phyloP scores from a whole-genome alignment of 768 basidiomycete genomes.

The Lentinula sp. region DNA sequence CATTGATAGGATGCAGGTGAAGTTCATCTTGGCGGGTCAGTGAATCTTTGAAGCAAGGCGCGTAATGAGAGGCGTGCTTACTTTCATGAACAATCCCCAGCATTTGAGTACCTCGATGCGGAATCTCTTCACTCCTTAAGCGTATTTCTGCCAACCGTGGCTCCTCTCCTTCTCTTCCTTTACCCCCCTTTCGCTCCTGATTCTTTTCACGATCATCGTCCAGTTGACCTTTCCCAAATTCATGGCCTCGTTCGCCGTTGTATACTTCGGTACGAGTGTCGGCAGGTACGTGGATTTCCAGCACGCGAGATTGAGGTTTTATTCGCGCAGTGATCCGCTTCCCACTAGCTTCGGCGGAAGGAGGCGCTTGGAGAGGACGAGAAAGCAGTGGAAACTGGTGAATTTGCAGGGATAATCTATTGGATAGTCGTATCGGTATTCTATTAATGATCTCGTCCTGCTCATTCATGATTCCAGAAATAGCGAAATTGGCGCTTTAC shows the following conservation, averaged over 20 bases:
- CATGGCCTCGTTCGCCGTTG: conserved; percentile 65
- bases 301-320: conserved; percentile 53
- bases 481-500: neutral
- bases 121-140: conserved; percentile 66
- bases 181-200: conserved; percentile 36
- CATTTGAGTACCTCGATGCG: conserved; percentile 61
- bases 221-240: conserved; percentile 55
- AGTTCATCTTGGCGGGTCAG: conserved; percentile 46
- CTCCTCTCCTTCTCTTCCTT: conserved; percentile 44
- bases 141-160: conserved; percentile 65
- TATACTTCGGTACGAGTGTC: conserved; percentile 78
- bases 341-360: conserved; percentile 65
- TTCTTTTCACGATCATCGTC: conserved; percentile 81
- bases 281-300: conserved; percentile 80
- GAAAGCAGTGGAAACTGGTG: conserved; percentile 79
- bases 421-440: conserved; percentile 70
- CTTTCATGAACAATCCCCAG: conserved; percentile 75
- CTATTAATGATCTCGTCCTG: conserved; percentile 62
- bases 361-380: conserved; percentile 70
- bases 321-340: conserved; percentile 72
- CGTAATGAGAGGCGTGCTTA: conserved; percentile 22
- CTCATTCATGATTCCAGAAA: conserved; percentile 13
- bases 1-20: conserved; percentile 71
- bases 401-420: conserved; percentile 58
- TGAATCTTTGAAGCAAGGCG: conserved; percentile 1